A percentile compares a stretch with the other conserved stretches of the same genome.
Conservation (phyloP, 805 yeast genomes). For the Kurtzmaniella fragi region DNA sequence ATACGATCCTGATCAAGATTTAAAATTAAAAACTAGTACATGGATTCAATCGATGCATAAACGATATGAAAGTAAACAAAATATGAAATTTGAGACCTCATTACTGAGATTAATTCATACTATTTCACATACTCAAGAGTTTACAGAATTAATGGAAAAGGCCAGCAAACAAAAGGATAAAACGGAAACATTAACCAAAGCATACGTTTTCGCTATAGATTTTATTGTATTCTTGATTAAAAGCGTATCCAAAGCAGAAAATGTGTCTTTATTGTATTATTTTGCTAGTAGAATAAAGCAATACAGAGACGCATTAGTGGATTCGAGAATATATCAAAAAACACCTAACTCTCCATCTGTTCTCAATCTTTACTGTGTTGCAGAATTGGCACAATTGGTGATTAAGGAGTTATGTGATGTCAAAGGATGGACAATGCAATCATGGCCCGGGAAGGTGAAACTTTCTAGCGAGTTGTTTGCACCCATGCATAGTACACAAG, state of each 20-base stretch:
- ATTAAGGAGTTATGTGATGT: slow-evolving; percentile 53
- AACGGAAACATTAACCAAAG: slow-evolving; percentile 26
- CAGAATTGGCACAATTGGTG: slow-evolving; percentile 69
- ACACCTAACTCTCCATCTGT: slow-evolving; percentile 19
- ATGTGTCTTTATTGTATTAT: slow-evolving; percentile 69
- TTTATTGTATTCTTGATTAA: slow-evolving; percentile 59
- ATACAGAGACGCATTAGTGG: slow-evolving; percentile 53
- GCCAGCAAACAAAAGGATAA: slow-evolving; percentile 11
- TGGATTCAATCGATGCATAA: slow-evolving; percentile 67
- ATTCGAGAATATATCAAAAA: slow-evolving; percentile 21
- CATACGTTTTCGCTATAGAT: slow-evolving; percentile 50
- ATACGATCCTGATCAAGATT: slow-evolving; percentile 57
- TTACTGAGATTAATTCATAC: slow-evolving; percentile 64
- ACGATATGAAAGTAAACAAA: slow-evolving; percentile 26
- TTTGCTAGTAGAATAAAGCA: slow-evolving; percentile 76
- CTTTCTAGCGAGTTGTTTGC: slow-evolving; percentile 66
- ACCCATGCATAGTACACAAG: slow-evolving; percentile 53
- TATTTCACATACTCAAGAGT: slow-evolving; percentile 72
- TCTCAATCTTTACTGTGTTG: slow-evolving; percentile 52
- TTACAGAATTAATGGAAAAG: slow-evolving; percentile 35
- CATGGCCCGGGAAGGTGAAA: slow-evolving; percentile 77
- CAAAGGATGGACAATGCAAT: slow-evolving; percentile 64
- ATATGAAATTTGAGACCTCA: slow-evolving; percentile 58
- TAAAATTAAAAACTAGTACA: slow-evolving; percentile 50
- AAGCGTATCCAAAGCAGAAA: slow-evolving; percentile 56